Conservation (phyloP, 2,329 filamentous ascomycete species). For the Arthrobotrys iridis region DNA sequence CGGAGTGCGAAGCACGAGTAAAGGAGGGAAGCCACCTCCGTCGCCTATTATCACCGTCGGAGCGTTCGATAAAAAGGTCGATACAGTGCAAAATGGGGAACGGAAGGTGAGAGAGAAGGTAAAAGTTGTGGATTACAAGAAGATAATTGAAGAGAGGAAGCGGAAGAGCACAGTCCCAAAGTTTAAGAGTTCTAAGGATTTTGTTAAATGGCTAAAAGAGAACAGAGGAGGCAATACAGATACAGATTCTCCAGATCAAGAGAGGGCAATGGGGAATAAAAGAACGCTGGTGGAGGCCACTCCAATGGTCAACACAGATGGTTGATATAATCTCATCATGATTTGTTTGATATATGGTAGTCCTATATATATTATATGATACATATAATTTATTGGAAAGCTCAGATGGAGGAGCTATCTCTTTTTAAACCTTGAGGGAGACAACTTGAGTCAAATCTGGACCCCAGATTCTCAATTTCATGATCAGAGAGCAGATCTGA, state of each 20-base stretch:
- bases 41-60: background rate
- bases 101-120: background rate
- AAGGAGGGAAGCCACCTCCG: background rate
- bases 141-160: constrained; percentile 15
- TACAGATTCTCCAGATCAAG: background rate
- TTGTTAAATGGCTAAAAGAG: constrained; percentile 10
- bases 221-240: background rate
- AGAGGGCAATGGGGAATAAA: background rate
- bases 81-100: background rate
- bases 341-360: too few relatives aligned
- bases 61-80: background rate
- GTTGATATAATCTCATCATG: too few relatives aligned
- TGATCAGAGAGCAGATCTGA: too few relatives aligned
- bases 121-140: background rate
- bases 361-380: too few relatives aligned
- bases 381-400: too few relatives aligned
- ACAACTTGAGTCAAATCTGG: too few relatives aligned
- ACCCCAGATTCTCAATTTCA: too few relatives aligned
- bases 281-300: background rate
- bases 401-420: too few relatives aligned
- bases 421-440: too few relatives aligned
- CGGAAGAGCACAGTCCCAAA: background rate
- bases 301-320: background rate
- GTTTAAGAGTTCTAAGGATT: constrained; percentile 18
- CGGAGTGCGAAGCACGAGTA: background rate